Evolutionary conservation across 495 filamentous ascomycete species (phyloP).

Genomic region (Staphylotrichum longicolle): DNA sequence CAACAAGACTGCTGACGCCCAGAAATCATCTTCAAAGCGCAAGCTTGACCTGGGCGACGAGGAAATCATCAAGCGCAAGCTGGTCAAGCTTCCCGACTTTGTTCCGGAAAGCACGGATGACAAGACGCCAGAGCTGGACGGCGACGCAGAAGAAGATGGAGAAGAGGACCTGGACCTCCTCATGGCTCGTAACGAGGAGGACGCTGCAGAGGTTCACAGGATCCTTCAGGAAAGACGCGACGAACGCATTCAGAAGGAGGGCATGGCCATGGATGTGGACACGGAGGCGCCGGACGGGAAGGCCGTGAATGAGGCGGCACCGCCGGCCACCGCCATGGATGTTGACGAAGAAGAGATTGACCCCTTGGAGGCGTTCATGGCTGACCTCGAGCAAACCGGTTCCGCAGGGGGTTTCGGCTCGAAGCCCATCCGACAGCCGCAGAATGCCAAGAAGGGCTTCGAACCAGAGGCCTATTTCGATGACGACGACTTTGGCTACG

Average conservation of each 20-base stretch:
- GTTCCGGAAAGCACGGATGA: slow-evolving; percentile 59
- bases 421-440: slow-evolving; percentile 42
- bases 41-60: slow-evolving; percentile 86
- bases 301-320: slow-evolving; percentile 30
- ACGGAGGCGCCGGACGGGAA: slow-evolving; percentile 26
- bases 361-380: slow-evolving; percentile 96
- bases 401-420: slow-evolving; percentile 26
- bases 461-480: slow-evolving; percentile 82
- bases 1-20: slow-evolving; percentile 60
- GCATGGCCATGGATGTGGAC: slow-evolving; percentile 55
- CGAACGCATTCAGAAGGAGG: slow-evolving; percentile 47
- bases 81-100: slow-evolving; percentile 80
- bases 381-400: slow-evolving; percentile 55
- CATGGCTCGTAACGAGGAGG: slow-evolving; percentile 71
- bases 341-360: slow-evolving; percentile 81
- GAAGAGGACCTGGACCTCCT: slow-evolving; percentile 74
- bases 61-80: slow-evolving; percentile 77
- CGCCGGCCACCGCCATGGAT: slow-evolving; percentile 43
- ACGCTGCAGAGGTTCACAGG: slow-evolving; percentile 77
- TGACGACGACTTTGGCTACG: slow-evolving; percentile 75
- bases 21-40: slow-evolving; percentile 66
- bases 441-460: slow-evolving; percentile 45
- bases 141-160: slow-evolving; percentile 56
- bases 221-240: slow-evolving; percentile 58
- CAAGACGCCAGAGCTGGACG: slow-evolving; percentile 56